Evolutionary conservation across 306 rosid genomes (phyloP), one percentile per base, ranked within the genome.

Genomic region (Dalbergia cultrata): DNA sequence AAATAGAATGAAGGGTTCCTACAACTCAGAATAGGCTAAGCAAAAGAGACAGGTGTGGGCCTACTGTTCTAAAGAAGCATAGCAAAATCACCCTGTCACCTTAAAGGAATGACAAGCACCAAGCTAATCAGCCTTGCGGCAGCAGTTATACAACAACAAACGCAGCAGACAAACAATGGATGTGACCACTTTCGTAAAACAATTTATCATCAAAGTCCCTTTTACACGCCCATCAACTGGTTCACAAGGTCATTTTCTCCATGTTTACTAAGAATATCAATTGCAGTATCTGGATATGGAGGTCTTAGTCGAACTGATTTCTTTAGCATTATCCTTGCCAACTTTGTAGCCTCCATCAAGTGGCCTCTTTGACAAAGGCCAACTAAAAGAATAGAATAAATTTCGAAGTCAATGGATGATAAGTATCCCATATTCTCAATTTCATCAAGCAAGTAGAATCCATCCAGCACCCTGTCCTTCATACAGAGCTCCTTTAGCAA

Each of bases 281-380:
- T 50, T 60, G 77, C 77, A 74, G 31, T 63, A 10, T 89, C 92
- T 74, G 19, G 34, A 72, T 83, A 77, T 3, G 87, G 82, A 78
- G 89, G 81, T 71, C 63, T 77, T 18, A 88, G 85, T 34, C 21
- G 67, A 90, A 95, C 70, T 39, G 87, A 87, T 71, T 91, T 93
- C 58, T 83, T 76, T n/a, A 90, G 87, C 97, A 93, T 90, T 72
- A 87, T 34, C 80, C 86, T 81, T 6, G 85, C 91, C 44, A 93
- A 87, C 85, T 84, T 84, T 13, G 76, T 84, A 19, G 97, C 97
- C 78, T 95, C 95, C 18, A 18, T 64, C 34, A 63, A 59, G 81
- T 89, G 87, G 56, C 59, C 78, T 45, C 79, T 85, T 57, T 69
- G 82, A 85, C 90, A 95, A 72, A 91, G 97, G 14, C 94, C 93